phyloP scores from a whole-genome alignment of 768 basidiomycete genomes.

The Kwoniella pini region DNA sequence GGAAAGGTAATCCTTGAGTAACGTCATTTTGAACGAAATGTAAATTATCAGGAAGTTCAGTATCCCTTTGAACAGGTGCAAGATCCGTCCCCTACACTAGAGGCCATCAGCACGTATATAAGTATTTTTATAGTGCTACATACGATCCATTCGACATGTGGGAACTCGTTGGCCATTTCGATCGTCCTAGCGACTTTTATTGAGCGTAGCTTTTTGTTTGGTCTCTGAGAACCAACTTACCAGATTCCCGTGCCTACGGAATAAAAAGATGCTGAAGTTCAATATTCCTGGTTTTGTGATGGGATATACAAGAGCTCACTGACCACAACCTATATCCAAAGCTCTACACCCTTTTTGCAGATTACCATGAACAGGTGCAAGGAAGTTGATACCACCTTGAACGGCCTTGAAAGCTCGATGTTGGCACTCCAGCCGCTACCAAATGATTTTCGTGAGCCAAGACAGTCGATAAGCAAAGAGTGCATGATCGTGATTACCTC shows the following conservation, averaged over 20 bases:
- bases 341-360: conserved; percentile 11
- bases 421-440: conserved; percentile 21
- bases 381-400: conserved; percentile 21
- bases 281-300: no score
- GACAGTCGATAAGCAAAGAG: not conserved
- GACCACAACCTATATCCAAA: conserved; percentile 29
- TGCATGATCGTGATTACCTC: not conserved
- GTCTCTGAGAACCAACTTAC: no score
- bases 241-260: conserved; percentile 29
- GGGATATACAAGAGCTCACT: not conserved
- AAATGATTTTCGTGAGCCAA: not conserved
- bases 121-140: no score
- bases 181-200: conserved; percentile 12
- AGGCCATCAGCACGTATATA: no score
- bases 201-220: not conserved
- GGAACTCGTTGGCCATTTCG: conserved; percentile 34
- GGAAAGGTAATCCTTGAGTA: conserved; percentile 23
- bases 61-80: conserved; percentile 19
- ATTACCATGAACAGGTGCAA: conserved; percentile 18
- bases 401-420: conserved; percentile 25
- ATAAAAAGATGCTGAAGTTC: no score
- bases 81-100: conserved; percentile 15
- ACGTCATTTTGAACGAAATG: conserved; percentile 19
- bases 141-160: conserved; percentile 20
- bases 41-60: conserved; percentile 19